These are phyloP conservation scores for Waitea zeae DNA, from an alignment of 1,284 basidiomycete species.

Conservation along the genomic window DNA sequence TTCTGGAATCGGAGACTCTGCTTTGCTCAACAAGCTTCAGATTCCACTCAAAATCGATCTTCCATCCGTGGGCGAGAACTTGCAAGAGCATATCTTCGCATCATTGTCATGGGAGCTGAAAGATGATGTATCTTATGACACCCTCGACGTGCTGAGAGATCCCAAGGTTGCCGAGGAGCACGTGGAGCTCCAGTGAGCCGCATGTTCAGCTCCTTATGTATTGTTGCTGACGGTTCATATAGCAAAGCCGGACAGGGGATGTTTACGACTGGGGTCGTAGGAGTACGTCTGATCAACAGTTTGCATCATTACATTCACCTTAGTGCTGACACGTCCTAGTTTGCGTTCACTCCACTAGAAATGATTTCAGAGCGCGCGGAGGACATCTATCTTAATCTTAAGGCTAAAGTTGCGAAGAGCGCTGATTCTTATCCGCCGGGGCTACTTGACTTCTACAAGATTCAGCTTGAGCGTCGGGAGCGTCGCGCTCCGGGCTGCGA, in stretches of 20 bases:
- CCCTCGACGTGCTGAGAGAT: constrained; percentile 15
- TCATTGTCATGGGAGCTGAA: constrained; percentile 10
- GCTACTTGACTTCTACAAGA: constrained; percentile 17
- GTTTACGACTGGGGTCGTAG: constrained; percentile 12
- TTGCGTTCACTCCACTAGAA: constrained; percentile 12
- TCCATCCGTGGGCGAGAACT: constrained; percentile 30
- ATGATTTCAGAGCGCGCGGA: constrained; percentile 10
- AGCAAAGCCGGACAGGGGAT: constrained; percentile 13
- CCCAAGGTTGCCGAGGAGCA: constrained; percentile 12
- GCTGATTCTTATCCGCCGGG: constrained; percentile 12
- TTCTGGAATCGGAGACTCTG: constrained; percentile 27
- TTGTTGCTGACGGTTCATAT: constrained; percentile 4
- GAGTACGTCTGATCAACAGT: constrained; percentile 3
- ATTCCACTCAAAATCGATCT: constrained; percentile 21
- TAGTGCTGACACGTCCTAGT: too few relatives aligned
- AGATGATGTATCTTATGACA: constrained; percentile 13
- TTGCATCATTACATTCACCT: too few relatives aligned
- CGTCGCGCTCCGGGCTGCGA: constrained; percentile 15
- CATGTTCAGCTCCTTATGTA: too few relatives aligned
- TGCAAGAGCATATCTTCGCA: constrained; percentile 13
- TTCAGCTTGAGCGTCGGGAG: too few relatives aligned
- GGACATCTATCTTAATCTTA: constrained; percentile 12
- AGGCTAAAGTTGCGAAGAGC: constrained; percentile 11
- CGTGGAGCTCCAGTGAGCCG: constrained; percentile 15
- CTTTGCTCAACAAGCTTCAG: constrained; percentile 20